Percentiles rank a stretch among this genome's conserved stretches.
Conservation (phyloP, 108 stramenopile species). For the Schizochytrium sp. region DNA sequence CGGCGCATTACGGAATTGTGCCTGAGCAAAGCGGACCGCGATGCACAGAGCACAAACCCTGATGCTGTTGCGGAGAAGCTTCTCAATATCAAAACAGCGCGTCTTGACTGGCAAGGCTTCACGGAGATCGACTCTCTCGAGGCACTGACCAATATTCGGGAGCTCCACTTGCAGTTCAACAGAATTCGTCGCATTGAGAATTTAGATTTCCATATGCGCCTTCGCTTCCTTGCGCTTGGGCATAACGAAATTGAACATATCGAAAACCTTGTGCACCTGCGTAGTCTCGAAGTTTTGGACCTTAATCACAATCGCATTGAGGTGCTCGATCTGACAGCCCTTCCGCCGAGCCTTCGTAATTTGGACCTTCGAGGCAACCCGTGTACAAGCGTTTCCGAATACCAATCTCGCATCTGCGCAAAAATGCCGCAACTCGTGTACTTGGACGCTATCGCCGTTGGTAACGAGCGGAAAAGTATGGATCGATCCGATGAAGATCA, state of each 20-base stretch:
- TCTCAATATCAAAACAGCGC: not conserved
- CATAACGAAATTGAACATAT: not conserved
- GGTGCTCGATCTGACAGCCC: not conserved
- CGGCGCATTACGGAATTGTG: not conserved
- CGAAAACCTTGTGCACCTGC: not conserved
- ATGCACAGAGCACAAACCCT: not conserved
- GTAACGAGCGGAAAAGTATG: not conserved
- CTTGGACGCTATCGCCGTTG: not conserved
- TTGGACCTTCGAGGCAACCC: not conserved
- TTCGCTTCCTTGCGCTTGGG: not conserved
- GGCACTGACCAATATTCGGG: not conserved
- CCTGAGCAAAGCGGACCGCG: not conserved
- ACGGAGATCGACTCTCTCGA: not conserved
- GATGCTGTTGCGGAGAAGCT: not conserved
- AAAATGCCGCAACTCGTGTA: not conserved
- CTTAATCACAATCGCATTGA: not conserved
- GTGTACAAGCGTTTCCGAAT: not conserved
- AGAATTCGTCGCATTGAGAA: not conserved
- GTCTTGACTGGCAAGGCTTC: slow-evolving; percentile 7
- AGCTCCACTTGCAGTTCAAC: not conserved
- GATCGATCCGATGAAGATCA: not conserved
- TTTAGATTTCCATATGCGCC: not conserved
- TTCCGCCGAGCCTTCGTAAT: not conserved
- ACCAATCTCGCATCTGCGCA: not conserved
- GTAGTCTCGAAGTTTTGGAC: not conserved